These are phyloP conservation scores for Prunella vulgaris DNA, from an alignment of 257 asterid genomes.

Conservation along the genomic window DNA sequence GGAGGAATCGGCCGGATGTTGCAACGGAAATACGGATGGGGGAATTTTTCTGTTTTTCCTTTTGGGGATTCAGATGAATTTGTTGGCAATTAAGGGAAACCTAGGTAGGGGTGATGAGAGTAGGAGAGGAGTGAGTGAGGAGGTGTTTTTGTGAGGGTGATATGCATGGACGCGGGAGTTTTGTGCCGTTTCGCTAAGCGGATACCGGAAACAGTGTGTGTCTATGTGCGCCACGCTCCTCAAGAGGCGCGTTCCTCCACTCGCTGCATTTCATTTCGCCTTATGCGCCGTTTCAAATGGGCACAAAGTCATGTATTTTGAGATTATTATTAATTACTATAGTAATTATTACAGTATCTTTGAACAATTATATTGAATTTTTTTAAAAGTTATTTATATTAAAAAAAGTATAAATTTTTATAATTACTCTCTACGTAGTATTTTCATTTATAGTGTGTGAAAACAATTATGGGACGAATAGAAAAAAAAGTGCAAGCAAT, in stretches of 20 bases:
- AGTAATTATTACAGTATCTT: too few relatives aligned
- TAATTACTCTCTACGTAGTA: too few relatives aligned
- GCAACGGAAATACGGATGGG: conserved; percentile 1
- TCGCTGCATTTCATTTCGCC: neutral
- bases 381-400: too few relatives aligned
- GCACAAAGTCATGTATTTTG: too few relatives aligned
- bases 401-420: too few relatives aligned
- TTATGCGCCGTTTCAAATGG: neutral
- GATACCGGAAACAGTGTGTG: conserved; percentile 26
- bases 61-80: neutral
- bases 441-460: too few relatives aligned
- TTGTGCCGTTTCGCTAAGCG: conserved; percentile 38
- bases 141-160: conserved; percentile 18
- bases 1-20: neutral
- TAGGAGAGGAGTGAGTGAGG: conserved; percentile 26
- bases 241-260: conserved; percentile 33
- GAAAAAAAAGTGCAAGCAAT: too few relatives aligned
- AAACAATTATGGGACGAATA: too few relatives aligned
- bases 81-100: conserved; percentile 7
- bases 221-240: conserved; percentile 25
- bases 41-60: neutral
- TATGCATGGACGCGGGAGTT: conserved; percentile 80
- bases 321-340: too few relatives aligned
- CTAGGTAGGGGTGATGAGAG: conserved; percentile 1
- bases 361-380: too few relatives aligned